Conservation (phyloP, 2,329 filamentous ascomycete species). For the Penicillium sp. region DNA sequence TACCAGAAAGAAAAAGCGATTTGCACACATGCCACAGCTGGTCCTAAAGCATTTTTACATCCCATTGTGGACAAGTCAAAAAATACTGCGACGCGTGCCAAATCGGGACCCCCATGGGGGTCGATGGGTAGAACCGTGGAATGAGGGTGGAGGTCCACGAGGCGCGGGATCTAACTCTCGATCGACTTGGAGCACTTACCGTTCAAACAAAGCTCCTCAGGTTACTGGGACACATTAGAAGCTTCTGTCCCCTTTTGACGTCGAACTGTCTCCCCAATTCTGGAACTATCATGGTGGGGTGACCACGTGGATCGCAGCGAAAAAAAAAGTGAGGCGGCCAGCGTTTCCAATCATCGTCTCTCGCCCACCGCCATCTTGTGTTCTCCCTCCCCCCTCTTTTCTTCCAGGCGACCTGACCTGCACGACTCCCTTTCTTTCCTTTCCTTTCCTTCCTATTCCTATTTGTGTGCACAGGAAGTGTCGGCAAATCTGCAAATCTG, state of each 20-base stretch:
- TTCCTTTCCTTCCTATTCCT: neutral
- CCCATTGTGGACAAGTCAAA: too few relatives aligned
- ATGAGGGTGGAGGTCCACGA: slow-evolving; percentile 27
- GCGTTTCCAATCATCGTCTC: slow-evolving; percentile 16
- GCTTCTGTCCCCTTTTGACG: neutral
- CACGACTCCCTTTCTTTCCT: slow-evolving; percentile 2
- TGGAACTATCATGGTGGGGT: slow-evolving; percentile 5
- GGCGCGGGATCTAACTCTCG: slow-evolving; percentile 5
- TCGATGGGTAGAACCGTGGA: slow-evolving; percentile 25
- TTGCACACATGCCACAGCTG: too few relatives aligned
- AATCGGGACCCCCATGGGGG: slow-evolving; percentile 18
- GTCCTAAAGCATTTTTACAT: too few relatives aligned
- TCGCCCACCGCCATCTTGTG: slow-evolving; percentile 16
- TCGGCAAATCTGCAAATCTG: slow-evolving; percentile 7
- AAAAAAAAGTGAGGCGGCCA: slow-evolving; percentile 27
- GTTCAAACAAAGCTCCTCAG: neutral
- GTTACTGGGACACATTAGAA: neutral
- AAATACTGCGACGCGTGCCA: too few relatives aligned
- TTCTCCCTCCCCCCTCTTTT: slow-evolving; percentile 10
- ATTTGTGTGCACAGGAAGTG: slow-evolving; percentile 2
- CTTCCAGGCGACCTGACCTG: slow-evolving; percentile 14
- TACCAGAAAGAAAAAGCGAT: slow-evolving; percentile 5
- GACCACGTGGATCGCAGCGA: slow-evolving; percentile 22
- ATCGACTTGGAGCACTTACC: slow-evolving; percentile 8
- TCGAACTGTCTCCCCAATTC: neutral